Percentiles rank a stretch among this genome's conserved stretches.
These are phyloP conservation scores for Malassezia caprae DNA, from an alignment of 1,284 basidiomycete species.

Conservation along the genomic window DNA sequence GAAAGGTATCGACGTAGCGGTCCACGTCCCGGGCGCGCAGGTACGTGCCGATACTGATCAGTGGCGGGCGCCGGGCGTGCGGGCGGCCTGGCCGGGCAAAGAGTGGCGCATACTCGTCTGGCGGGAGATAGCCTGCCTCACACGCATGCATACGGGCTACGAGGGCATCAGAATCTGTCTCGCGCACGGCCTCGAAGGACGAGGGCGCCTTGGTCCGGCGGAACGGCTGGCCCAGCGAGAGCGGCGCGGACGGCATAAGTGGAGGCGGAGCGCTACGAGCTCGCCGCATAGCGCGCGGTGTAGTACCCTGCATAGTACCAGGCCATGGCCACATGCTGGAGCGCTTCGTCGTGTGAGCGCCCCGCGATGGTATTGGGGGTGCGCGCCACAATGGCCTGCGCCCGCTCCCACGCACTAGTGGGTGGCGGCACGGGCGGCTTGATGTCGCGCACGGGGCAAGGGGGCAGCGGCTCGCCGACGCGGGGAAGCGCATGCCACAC, in stretches of 20 bases:
- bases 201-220: background rate
- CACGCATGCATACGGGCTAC: constrained; percentile 19
- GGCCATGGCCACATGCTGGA: constrained; percentile 17
- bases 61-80: constrained; percentile 61
- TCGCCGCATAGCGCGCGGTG: constrained; percentile 8
- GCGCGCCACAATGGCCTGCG: constrained; percentile 3
- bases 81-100: background rate
- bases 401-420: constrained; percentile 1
- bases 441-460: background rate
- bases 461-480: background rate
- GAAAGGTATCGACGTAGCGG: constrained; percentile 63
- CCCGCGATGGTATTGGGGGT: constrained; percentile 9
- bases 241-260: background rate
- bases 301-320: constrained; percentile 23
- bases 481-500: constrained; percentile 7
- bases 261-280: background rate
- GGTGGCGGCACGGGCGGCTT: background rate
- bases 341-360: background rate
- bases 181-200: constrained; percentile 15
- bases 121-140: constrained; percentile 15
- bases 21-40: constrained; percentile 75
- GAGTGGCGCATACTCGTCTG: constrained; percentile 9
- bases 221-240: constrained; percentile 9
- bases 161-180: constrained; percentile 21
- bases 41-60: constrained; percentile 92